Conservation (phyloP, 257 asterid genomes). For the Euphrasia confusa region DNA sequence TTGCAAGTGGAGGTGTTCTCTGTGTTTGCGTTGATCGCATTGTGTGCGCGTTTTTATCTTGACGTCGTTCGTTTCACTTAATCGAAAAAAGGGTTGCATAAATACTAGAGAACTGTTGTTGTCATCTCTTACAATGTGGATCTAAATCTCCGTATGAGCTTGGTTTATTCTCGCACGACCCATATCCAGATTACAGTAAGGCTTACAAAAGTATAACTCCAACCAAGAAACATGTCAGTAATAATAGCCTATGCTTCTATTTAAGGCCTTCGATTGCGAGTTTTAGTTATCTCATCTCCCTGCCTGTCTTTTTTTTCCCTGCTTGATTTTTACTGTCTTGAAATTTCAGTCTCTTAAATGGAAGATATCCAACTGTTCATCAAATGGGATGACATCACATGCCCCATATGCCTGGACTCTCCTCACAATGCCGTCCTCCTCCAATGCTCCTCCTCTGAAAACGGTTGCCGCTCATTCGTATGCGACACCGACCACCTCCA, state of each 20-base stretch:
- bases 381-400: slow-evolving; percentile 62
- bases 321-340: slow-evolving; percentile 24
- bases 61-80: background rate
- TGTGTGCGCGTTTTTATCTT: background rate
- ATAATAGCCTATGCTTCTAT: background rate
- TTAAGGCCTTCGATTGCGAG: background rate
- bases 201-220: no score
- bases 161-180: no score
- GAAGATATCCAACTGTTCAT: slow-evolving; percentile 61
- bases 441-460: slow-evolving; percentile 63
- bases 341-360: slow-evolving; percentile 23
- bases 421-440: slow-evolving; percentile 88
- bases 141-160: slow-evolving; percentile 2
- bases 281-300: background rate
- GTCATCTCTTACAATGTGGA: slow-evolving; percentile 5
- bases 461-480: slow-evolving; percentile 75
- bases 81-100: slow-evolving; percentile 3
- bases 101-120: background rate
- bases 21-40: background rate
- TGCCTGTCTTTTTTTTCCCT: background rate
- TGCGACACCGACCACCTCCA: slow-evolving; percentile 78
- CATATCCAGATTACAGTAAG: no score
- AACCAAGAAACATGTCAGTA: background rate
- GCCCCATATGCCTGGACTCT: slow-evolving; percentile 79
- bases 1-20: slow-evolving; percentile 11